These are phyloP conservation scores for Geranium rotundifolium DNA, from an alignment of 345 rosid species.

Conservation along the genomic window DNA sequence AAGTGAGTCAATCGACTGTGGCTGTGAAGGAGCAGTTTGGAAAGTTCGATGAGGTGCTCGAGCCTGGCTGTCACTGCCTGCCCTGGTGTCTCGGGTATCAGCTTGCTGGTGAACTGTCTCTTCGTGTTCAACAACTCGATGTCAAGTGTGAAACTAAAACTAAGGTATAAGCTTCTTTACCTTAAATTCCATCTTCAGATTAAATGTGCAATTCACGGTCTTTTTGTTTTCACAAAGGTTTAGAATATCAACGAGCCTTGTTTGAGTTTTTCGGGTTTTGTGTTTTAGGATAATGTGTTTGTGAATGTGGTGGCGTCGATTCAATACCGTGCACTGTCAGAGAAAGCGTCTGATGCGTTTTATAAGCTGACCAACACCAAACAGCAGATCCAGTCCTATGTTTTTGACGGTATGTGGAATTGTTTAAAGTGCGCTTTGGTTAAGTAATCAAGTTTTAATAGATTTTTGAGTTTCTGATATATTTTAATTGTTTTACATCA, in stretches of 20 bases:
- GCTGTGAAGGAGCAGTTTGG: constrained; percentile 20
- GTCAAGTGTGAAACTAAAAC: constrained; percentile 16
- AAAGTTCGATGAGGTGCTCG: constrained; percentile 22
- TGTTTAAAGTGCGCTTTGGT: too few species aligned
- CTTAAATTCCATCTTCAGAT: too few species aligned
- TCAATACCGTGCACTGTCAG: constrained; percentile 37
- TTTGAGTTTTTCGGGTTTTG: too few species aligned
- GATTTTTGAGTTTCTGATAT: too few species aligned
- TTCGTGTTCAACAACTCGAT: constrained; percentile 21
- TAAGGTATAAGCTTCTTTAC: constrained; percentile 2
- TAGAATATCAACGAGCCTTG: too few species aligned
- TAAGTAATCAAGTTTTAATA: too few species aligned
- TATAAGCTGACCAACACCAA: constrained; percentile 45
- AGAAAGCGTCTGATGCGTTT: constrained; percentile 41
- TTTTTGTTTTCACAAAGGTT: too few species aligned
- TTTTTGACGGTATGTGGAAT: constrained; percentile 31
- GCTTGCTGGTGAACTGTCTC: constrained; percentile 15
- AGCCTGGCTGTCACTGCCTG: constrained; percentile 24
- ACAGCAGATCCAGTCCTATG: constrained; percentile 45
- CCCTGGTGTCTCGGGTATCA: constrained; percentile 24
- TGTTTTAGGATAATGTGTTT: constrained; percentile 25
- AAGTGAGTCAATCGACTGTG: constrained; percentile 21
- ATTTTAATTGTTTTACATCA: constrained; percentile 1
- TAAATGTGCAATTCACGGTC: too few species aligned
- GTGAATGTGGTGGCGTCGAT: constrained; percentile 48